Evolutionary conservation across 495 filamentous ascomycete genomes (phyloP).

Genomic region (Aspergillus heteromorphus): DNA sequence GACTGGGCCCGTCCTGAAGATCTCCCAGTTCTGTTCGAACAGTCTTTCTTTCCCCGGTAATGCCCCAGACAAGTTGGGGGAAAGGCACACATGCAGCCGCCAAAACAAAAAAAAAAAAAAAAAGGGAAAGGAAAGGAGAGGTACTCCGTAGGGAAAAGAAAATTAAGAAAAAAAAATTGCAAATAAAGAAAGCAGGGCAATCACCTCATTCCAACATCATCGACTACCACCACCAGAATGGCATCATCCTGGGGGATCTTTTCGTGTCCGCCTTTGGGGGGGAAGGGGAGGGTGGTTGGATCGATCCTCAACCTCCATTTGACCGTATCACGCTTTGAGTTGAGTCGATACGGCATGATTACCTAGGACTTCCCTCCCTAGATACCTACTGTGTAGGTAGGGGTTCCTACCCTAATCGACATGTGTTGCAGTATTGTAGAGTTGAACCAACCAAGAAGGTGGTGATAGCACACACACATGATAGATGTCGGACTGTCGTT

Average conservation of each 20-base stretch:
- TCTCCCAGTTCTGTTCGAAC: slow-evolving; percentile 6
- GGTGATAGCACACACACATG: not conserved
- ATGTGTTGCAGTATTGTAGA: too few species aligned
- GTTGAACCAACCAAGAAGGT: not conserved
- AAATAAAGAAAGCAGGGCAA: too few species aligned
- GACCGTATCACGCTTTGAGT: slow-evolving; percentile 10
- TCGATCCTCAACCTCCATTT: not conserved
- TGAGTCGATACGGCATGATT: slow-evolving; percentile 10
- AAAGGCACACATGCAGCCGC: slow-evolving; percentile 9
- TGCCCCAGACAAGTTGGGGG: slow-evolving; percentile 17
- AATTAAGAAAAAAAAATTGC: not conserved
- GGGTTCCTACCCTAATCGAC: not conserved
- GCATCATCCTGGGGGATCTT: slow-evolving; percentile 7
- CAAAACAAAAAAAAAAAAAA: slow-evolving; percentile 2
- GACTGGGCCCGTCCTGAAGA: slow-evolving; percentile 13
- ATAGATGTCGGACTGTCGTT: not conserved
- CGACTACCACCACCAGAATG: slow-evolving; percentile 3
- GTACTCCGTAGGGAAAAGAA: too few species aligned
- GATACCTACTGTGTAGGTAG: not conserved
- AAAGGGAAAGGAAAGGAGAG: too few species aligned
- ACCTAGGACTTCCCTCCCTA: not conserved
- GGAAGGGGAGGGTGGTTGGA: too few species aligned
- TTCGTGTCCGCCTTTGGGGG: not conserved
- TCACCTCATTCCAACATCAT: slow-evolving; percentile 13
- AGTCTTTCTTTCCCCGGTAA: slow-evolving; percentile 12